Evolutionary conservation across 148 eudicot genomes (phyloP).

Genomic region (Cornus kousa): DNA sequence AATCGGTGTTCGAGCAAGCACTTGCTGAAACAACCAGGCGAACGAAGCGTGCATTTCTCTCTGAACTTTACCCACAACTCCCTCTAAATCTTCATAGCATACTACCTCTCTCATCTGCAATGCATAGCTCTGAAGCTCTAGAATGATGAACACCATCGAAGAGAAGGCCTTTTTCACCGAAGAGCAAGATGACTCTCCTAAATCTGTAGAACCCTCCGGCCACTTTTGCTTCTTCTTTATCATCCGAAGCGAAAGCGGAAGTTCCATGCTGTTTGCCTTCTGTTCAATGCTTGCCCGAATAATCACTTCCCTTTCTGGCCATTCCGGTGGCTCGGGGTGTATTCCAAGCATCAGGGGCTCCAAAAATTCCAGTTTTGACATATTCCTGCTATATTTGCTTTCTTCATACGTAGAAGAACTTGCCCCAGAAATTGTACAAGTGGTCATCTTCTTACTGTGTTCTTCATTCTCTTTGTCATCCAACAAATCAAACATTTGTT

Average conservation of each 20-base stretch:
- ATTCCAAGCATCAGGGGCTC: constrained; percentile 61
- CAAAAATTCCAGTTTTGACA: not conserved
- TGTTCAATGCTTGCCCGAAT: constrained; percentile 43
- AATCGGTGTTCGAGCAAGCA: constrained; percentile 61
- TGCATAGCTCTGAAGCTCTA: constrained; percentile 57
- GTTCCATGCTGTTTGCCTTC: constrained; percentile 50
- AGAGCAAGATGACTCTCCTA: constrained; percentile 16
- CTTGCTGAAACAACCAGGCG: constrained; percentile 66
- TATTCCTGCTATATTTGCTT: not conserved
- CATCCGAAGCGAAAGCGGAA: constrained; percentile 66
- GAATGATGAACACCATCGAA: constrained; percentile 34
- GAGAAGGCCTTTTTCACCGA: constrained; percentile 33
- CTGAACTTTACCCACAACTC: constrained; percentile 37
- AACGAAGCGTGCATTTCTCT: constrained; percentile 60
- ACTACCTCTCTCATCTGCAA: constrained; percentile 42
- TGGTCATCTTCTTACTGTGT: not conserved
- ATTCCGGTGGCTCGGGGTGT: constrained; percentile 50
- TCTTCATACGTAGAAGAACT: not conserved
- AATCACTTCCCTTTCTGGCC: constrained; percentile 66
- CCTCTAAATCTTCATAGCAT: constrained; percentile 47
- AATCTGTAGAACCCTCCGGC: constrained; percentile 5
- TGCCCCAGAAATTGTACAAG: not conserved
- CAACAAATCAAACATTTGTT: not conserved
- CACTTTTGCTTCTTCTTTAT: constrained; percentile 47
- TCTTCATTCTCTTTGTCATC: not conserved